A percentile compares a stretch with the other conserved stretches of the same genome.
Evolutionary conservation across 257 asterid species (phyloP).

Genomic region (Forsythia suspensa): DNA sequence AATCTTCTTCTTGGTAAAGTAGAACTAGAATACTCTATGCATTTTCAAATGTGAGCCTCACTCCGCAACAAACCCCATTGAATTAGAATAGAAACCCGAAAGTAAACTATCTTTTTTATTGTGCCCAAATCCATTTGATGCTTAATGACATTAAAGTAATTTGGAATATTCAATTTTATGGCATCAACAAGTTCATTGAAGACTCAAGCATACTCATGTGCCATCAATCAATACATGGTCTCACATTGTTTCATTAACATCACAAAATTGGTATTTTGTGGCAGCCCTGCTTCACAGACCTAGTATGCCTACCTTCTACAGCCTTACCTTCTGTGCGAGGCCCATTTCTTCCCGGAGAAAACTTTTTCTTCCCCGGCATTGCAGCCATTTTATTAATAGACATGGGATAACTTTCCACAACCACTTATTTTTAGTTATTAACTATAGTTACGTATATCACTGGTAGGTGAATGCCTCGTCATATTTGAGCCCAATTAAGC

Average conservation of each 20-base stretch:
- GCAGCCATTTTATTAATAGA: constrained; percentile 28
- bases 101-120: constrained; percentile 46
- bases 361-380: constrained; percentile 48
- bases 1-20: constrained; percentile 66
- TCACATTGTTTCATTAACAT: constrained; percentile 72
- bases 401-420: constrained; percentile 34
- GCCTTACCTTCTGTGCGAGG: constrained; percentile 55
- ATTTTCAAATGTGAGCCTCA: constrained; percentile 70
- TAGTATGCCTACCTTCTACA: constrained; percentile 29
- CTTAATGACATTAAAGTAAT: constrained; percentile 63
- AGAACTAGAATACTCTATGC: too few species aligned
- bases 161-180: constrained; percentile 62
- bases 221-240: constrained; percentile 49
- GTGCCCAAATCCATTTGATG: constrained; percentile 96
- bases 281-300: constrained; percentile 27
- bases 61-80: constrained; percentile 72
- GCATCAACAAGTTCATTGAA: constrained; percentile 74
- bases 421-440: constrained; percentile 51
- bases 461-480: constrained; percentile 32
- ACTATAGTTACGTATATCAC: constrained; percentile 40
- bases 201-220: constrained; percentile 57
- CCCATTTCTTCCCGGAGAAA: constrained; percentile 50
- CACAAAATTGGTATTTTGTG: constrained; percentile 36
- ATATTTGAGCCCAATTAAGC: constrained; percentile 32
- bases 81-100: constrained; percentile 53